Evolutionary conservation across 2,329 filamentous ascomycete genomes (phyloP).

Genomic region (Akanthomyces dipterigenus): DNA sequence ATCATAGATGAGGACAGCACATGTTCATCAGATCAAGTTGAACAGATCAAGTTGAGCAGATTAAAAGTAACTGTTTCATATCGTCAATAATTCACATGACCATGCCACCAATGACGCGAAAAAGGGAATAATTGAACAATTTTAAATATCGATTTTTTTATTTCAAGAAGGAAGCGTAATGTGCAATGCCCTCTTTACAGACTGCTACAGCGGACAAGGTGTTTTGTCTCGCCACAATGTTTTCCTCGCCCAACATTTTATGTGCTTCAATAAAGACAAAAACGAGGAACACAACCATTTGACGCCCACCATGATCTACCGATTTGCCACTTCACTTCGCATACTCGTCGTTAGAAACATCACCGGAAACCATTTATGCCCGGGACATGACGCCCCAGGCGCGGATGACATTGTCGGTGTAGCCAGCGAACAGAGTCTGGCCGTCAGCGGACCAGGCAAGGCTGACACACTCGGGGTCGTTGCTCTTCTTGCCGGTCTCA

Average conservation of each 20-base stretch:
- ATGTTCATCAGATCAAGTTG: too few relatives aligned
- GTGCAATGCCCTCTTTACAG: constrained; percentile 31
- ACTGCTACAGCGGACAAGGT: constrained; percentile 32
- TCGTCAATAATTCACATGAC: too few relatives aligned
- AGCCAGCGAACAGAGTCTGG: constrained; percentile 98
- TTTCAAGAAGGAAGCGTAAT: constrained; percentile 35
- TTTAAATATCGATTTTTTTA: constrained; percentile 23
- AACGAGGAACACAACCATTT: constrained; percentile 40
- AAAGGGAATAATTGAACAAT: neutral
- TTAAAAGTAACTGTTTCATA: neutral
- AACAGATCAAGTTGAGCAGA: neutral
- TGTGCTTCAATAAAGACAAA: constrained; percentile 35
- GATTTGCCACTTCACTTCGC: constrained; percentile 17
- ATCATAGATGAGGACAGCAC: neutral
- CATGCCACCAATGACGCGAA: too few relatives aligned
- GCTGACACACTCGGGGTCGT: constrained; percentile 95
- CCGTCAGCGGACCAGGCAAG: constrained; percentile 97
- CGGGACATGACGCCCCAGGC: constrained; percentile 97
- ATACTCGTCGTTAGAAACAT: constrained; percentile 19
- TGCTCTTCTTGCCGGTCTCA: constrained; percentile 95
- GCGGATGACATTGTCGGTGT: constrained; percentile 99
- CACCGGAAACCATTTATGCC: constrained; percentile 49
- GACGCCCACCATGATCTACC: constrained; percentile 42
- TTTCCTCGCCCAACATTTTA: constrained; percentile 27
- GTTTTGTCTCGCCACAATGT: constrained; percentile 30